A percentile compares a stretch with the other conserved stretches of the same genome.
These are phyloP conservation scores for Pythium apleroticum DNA, from an alignment of 352 stramenopile genomes.

Conservation along the genomic window DNA sequence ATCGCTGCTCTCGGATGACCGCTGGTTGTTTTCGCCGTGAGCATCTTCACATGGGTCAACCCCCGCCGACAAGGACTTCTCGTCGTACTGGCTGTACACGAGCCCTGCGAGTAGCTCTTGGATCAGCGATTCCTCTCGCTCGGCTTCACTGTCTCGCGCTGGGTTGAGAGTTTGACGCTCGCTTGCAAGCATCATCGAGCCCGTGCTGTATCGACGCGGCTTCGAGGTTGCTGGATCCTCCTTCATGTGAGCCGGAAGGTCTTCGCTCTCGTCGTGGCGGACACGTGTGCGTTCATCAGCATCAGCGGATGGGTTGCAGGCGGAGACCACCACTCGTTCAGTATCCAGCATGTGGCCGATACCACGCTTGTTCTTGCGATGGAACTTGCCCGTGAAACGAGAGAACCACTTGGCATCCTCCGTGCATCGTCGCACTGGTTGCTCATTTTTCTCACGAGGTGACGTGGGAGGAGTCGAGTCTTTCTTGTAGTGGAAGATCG, in stretches of 20 bases:
- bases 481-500: conserved; percentile 20
- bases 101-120: conserved; percentile 13
- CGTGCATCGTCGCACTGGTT: not conserved
- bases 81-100: conserved; percentile 7
- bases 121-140: conserved; percentile 15
- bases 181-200: conserved; percentile 15
- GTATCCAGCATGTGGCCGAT: not conserved
- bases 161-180: not conserved
- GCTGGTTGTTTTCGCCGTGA: not conserved
- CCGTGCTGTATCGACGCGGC: conserved; percentile 17
- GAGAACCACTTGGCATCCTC: conserved; percentile 10
- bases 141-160: conserved; percentile 7
- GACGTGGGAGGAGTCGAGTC: not conserved
- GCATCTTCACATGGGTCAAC: not conserved
- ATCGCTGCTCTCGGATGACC: not conserved
- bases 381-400: conserved; percentile 9
- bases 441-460: not conserved
- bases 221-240: conserved; percentile 7
- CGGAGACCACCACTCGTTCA: not conserved
- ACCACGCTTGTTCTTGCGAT: not conserved
- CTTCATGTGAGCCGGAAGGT: conserved; percentile 2
- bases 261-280: not conserved
- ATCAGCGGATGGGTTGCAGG: not conserved
- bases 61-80: not conserved
- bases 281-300: not conserved